Evolutionary conservation across 805 yeast species (phyloP), one percentile per base, ranked within the genome.

Genomic region (Naumovozyma castellii): DNA sequence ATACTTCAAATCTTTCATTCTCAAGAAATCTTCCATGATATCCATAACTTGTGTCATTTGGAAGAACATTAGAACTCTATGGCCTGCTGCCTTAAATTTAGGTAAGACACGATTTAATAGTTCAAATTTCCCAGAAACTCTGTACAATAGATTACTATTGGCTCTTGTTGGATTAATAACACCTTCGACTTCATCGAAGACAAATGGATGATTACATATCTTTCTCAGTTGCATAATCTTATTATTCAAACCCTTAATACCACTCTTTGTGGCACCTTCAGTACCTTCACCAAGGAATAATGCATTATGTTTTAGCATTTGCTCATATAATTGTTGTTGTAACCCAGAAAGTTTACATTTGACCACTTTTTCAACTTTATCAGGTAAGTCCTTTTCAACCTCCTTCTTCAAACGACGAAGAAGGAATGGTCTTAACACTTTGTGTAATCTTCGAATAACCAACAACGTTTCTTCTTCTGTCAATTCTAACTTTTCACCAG

Each of bases 31-130:
- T 60, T 84, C 94, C 87, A 84, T 83, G 32, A 84, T 84, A 56
- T 83, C 86, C 94, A 84, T 84, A 40, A 84, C 84, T 55, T 81
- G 86, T 0, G 94, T 84, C 94, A 84, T 84, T 63, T 84, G 94
- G 67, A 84, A 84, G 54, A 84, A 84, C 61, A 84, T 79, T 60
- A 84, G 69, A 3, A 83, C 86, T 56, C 88, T 70, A 56, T 84
- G 94, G 2, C 87, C 87, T 4, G 80, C 66, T 0, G 75, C 80
- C 49, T 78, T 75, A 56, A 80, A 78, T 57, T 84, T 84, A 10
- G 90, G 87, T 51, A 84, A 66, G 13, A 84, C 69, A 45, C 88
- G 66, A 57, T 82, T 90, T 46, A 84, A 65, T 38, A 84, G 62
- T 56, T 84, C 94, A 57, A 85, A 83, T 53, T 84, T 84, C 54